Conservation (phyloP, 1,284 basidiomycete species). For the Pisolithus thermaeus region DNA sequence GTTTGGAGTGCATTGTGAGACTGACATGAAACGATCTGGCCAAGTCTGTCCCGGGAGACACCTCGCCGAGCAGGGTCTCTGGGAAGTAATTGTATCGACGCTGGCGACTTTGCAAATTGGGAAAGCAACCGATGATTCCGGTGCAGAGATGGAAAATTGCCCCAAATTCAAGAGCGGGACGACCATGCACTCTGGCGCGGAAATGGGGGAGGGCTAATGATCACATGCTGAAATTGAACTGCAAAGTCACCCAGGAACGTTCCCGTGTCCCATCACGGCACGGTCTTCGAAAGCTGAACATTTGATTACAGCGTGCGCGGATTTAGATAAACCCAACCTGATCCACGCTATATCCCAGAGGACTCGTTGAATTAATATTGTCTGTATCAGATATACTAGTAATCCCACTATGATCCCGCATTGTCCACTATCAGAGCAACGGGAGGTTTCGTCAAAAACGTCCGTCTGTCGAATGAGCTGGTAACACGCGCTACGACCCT, state of each 20-base stretch:
- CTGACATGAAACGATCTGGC: background rate
- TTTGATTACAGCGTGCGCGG: background rate
- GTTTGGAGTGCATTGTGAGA: background rate
- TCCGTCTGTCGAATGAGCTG: too few relatives aligned
- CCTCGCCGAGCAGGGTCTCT: conserved; percentile 21
- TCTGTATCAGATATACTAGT: too few relatives aligned
- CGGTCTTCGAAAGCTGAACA: background rate
- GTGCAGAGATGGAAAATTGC: conserved; percentile 19
- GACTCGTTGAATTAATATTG: too few relatives aligned
- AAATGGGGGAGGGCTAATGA: too few relatives aligned
- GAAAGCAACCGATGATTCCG: conserved; percentile 15
- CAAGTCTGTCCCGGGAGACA: conserved; percentile 14
- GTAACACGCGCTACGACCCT: too few relatives aligned
- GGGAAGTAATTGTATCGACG: conserved; percentile 18
- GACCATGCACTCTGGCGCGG: conserved; percentile 10
- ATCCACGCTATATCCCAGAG: too few relatives aligned
- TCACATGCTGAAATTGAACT: background rate
- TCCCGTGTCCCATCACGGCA: background rate
- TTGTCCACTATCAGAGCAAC: too few relatives aligned
- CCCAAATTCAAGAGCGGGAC: conserved; percentile 20
- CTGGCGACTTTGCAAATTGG: conserved; percentile 19
- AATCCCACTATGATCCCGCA: too few relatives aligned
- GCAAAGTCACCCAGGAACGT: conserved; percentile 5
- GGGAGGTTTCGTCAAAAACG: too few relatives aligned
- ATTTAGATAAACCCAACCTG: too few relatives aligned